Evolutionary conservation across 768 basidiomycete genomes (phyloP), one percentile per base, ranked within the genome.

Genomic region (Tephrocybe sp.): DNA sequence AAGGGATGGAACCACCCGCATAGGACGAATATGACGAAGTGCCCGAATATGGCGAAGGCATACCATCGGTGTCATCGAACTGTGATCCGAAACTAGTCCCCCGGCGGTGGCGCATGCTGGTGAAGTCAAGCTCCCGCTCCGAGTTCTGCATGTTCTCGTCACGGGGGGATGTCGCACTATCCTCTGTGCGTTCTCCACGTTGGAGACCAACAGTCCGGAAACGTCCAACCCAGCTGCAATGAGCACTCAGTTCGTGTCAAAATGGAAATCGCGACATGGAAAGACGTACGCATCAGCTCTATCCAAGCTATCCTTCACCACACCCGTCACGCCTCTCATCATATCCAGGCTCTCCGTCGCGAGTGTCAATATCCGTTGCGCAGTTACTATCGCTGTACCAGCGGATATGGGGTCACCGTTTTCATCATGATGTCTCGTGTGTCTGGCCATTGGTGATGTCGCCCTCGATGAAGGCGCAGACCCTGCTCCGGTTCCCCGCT

Each of bases 341-440:
- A 94, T 95, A 61, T 96, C 92, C 66, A 96, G 62, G 61, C 92
- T 93, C 72, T 96, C 94, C 12, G 87, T 88, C 11, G 93, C 92
- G 8, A 96, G 80, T 7, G 85, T 83, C 56, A 96, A 64, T 16
- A 96, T 85, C 43, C 87, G 73, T 64, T 90, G 87, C 9, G 93
- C 89, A 24, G 92, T 87, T 13, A 83, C 76, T 19, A 81, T 76
- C 2, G 89, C 89, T 5, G 82, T 72, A 28, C 80, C 74, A 0
- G 79, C 76, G 39, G 73, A 68, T 16, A 72, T 62, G 8, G 52
- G 39, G 38, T 54, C 48, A 24, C 55, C 53, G 18, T 48, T 53
- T 24, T 53, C 57, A 21, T 58, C 52, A 42, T 51, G 56, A 44
- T 61, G 56, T 27, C 57, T 48, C 18, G 57, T 40, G 26, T 52